phyloP scores from a whole-genome alignment of 257 asterid genomes.

The Leptodermis oblonga region DNA sequence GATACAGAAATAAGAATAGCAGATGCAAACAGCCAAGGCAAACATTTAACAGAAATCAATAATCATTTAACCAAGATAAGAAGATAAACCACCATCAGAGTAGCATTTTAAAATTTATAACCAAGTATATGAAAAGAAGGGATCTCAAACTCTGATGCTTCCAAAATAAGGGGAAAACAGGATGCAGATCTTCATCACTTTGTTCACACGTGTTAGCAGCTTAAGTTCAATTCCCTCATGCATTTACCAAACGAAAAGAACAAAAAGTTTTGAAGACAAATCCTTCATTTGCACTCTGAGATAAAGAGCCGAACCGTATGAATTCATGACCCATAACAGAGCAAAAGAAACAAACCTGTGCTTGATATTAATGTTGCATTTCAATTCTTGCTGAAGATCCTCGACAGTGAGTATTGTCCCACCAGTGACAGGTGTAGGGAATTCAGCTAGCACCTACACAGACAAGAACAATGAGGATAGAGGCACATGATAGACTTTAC shows the following conservation, averaged over 20 bases:
- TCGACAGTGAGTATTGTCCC: slow-evolving; percentile 85
- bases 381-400: slow-evolving; percentile 94
- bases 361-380: slow-evolving; percentile 70
- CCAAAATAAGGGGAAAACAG: background rate
- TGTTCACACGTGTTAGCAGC: background rate
- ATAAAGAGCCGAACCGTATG: background rate
- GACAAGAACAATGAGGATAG: slow-evolving; percentile 8
- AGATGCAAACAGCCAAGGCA: background rate
- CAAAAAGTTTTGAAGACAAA: background rate
- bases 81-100: background rate
- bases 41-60: background rate
- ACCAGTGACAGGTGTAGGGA: slow-evolving; percentile 81
- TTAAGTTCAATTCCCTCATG: background rate
- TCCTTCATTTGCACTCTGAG: background rate
- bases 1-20: background rate
- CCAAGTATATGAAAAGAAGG: background rate
- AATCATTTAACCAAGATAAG: background rate
- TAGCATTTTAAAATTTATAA: background rate
- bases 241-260: background rate
- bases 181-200: background rate
- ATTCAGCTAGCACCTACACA: slow-evolving; percentile 69
- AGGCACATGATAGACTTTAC: background rate
- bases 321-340: slow-evolving; percentile 1
- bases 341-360: slow-evolving; percentile 61
- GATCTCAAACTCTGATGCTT: background rate